Evolutionary conservation across 139 green algal genomes (phyloP).

Genomic region (Mesotaenium endlicherianum): DNA sequence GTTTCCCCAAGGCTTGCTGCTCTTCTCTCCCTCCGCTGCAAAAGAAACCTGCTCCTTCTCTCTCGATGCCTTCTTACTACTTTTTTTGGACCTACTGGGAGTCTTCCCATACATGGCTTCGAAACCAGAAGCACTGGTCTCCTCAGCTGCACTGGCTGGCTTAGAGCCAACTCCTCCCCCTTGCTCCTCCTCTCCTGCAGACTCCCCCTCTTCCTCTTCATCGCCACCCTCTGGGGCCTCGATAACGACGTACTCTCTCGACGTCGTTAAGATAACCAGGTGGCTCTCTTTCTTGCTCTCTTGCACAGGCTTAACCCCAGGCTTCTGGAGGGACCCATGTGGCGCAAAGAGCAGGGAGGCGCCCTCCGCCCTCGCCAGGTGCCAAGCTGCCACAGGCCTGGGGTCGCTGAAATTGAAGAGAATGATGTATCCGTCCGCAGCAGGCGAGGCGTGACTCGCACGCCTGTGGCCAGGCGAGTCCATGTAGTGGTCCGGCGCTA

Average conservation of each 20-base stretch:
- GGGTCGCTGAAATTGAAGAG: neutral
- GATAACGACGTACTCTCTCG: neutral
- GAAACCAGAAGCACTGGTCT: neutral
- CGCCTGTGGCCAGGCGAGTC: too few species aligned
- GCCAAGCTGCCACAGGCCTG: neutral
- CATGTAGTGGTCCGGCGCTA: too few species aligned
- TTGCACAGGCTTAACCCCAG: neutral
- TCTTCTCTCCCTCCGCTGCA: neutral
- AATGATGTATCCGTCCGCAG: neutral
- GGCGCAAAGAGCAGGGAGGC: neutral
- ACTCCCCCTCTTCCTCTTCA: neutral
- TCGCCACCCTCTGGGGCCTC: neutral
- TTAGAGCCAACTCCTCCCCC: too few species aligned
- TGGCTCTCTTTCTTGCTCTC: neutral
- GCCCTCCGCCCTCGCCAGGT: neutral
- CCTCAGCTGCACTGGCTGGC: too few species aligned
- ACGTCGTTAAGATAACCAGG: neutral
- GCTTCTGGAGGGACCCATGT: neutral
- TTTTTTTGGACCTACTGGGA: neutral
- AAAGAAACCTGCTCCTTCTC: neutral
- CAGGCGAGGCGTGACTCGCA: too few species aligned
- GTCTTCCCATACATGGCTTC: slow-evolving; percentile 23
- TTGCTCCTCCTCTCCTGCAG: slow-evolving; percentile 10
- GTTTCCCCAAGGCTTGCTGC: neutral
- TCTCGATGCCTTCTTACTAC: neutral